Conservation (phyloP, 1,284 basidiomycete species). For the Mycosarcoma mackinlayi region DNA sequence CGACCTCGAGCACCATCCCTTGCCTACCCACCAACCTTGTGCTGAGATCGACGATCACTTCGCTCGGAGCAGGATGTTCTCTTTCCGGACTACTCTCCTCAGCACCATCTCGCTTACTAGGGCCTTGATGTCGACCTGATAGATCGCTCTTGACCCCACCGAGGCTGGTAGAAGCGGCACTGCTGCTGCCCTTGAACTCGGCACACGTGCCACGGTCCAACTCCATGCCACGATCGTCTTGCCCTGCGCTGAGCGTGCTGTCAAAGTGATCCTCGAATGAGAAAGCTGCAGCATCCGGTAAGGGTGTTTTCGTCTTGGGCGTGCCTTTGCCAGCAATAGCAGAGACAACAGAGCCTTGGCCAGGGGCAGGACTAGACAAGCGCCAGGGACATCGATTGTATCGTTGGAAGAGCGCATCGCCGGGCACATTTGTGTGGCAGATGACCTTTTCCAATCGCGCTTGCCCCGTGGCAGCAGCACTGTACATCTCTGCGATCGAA, state of each 20-base stretch:
- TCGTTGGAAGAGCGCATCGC: constrained; percentile 48
- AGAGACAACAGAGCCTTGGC: too few relatives aligned
- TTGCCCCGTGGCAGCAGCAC: constrained; percentile 23
- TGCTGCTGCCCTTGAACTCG: constrained; percentile 24
- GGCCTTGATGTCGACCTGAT: neutral
- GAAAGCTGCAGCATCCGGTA: neutral
- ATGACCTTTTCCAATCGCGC: constrained; percentile 49
- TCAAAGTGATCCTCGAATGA: constrained; percentile 40
- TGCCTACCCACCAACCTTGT: constrained; percentile 35
- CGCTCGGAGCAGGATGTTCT: constrained; percentile 18
- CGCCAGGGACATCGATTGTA: constrained; percentile 51
- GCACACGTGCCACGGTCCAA: constrained; percentile 45
- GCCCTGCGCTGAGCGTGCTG: constrained; percentile 20
- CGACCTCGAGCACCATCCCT: constrained; percentile 44
- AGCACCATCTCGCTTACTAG: constrained; percentile 2
- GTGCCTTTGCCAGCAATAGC: neutral
- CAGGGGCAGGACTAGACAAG: neutral
- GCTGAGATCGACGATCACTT: constrained; percentile 40
- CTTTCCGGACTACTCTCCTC: constrained; percentile 27
- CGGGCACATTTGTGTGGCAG: constrained; percentile 48
- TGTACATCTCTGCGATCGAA: constrained; percentile 20
- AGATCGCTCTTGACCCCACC: neutral
- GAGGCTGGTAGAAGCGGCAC: neutral
- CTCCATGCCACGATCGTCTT: constrained; percentile 45
- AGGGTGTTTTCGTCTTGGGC: constrained; percentile 11